Conservation (phyloP, 2,329 filamentous ascomycete species). For the Penicillium sp. region DNA sequence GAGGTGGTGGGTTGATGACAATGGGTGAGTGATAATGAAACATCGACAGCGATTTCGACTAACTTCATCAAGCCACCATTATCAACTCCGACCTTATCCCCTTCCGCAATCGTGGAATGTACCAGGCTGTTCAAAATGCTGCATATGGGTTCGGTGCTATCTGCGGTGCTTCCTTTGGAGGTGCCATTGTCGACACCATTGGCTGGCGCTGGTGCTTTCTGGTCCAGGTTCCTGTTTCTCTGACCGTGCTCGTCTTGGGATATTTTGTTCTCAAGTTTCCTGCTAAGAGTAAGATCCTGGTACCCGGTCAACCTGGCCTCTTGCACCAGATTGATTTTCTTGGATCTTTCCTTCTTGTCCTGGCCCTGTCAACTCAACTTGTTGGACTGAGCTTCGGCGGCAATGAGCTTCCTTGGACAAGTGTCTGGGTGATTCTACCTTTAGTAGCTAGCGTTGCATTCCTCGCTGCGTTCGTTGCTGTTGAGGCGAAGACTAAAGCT, state of each 20-base stretch:
- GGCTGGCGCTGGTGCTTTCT: conserved; percentile 57
- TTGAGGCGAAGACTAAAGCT: conserved; percentile 45
- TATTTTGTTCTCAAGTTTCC: conserved; percentile 55
- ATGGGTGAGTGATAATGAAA: conserved; percentile 46
- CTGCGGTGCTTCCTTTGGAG: conserved; percentile 52
- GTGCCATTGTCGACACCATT: conserved; percentile 45
- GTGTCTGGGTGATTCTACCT: conserved; percentile 42
- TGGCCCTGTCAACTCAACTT: conserved; percentile 59
- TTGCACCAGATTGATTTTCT: conserved; percentile 61
- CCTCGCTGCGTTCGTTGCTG: conserved; percentile 38
- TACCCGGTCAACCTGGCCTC: conserved; percentile 22
- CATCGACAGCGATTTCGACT: not conserved
- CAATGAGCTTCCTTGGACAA: conserved; percentile 48
- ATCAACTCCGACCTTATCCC: conserved; percentile 73
- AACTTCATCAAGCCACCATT: conserved; percentile 52
- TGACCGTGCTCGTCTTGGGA: conserved; percentile 57
- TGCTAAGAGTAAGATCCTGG: conserved; percentile 4
- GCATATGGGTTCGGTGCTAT: conserved; percentile 64
- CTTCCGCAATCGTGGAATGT: conserved; percentile 70
- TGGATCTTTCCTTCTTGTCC: conserved; percentile 58
- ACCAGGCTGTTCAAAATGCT: conserved; percentile 66
- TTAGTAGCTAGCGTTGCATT: conserved; percentile 41
- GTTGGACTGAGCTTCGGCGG: conserved; percentile 48
- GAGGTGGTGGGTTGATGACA: conserved; percentile 70
- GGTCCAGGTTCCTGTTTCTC: conserved; percentile 61